Base-by-base conservation (phyloP, 2,329 filamentous ascomycete genomes). In the Colletotrichum spinosum region DNA sequence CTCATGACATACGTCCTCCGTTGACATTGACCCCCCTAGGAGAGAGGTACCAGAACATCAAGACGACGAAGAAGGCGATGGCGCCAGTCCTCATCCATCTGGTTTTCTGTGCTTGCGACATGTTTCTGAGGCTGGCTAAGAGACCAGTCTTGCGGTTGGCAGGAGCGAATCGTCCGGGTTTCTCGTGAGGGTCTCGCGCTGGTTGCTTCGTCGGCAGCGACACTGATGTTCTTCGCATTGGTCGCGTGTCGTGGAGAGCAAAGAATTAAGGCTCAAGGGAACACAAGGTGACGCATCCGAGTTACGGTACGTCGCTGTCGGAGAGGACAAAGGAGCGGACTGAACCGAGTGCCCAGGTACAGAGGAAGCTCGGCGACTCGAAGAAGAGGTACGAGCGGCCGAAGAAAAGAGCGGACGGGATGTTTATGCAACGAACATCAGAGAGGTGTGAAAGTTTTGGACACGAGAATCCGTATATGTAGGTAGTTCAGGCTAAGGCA, bases 41-140 rank as follows among this genome's bases (percentile, higher is more conserved):
- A 25, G 88, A 87, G 60, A 90, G 77, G 74, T 86, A 90, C 77
- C 88, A 90, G 75, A 91, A 88, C 61, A 90, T 75, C 68, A 87
- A 83, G 71, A 90, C 74, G 69, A 90, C 73, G 72, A 84, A 81
- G 72, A 88, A 83, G 67, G 89, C 78, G 69, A 90, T 86, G 69
- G 86, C 86, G 72, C 83, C 85, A 67, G 87, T 89, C 81, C 89
- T 90, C 70, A 89, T 76, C 83, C 87, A 90, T 75, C 88, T 86
- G 69, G 86, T 82, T 77, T 84, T 85, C 80, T 90, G 88, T 74
- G 86, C 84, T 80, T 90, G 88, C 68, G 87, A 85, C 82, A 88
- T 87, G 33, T 57, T 49, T 25, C 59, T 53, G 39, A 66, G 46
- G 77, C 82, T 85, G 74, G 81, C 80, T 75, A 88, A 76, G 65